Evolutionary conservation across 768 basidiomycete species (phyloP).

Genomic region (Pholiota microspora): DNA sequence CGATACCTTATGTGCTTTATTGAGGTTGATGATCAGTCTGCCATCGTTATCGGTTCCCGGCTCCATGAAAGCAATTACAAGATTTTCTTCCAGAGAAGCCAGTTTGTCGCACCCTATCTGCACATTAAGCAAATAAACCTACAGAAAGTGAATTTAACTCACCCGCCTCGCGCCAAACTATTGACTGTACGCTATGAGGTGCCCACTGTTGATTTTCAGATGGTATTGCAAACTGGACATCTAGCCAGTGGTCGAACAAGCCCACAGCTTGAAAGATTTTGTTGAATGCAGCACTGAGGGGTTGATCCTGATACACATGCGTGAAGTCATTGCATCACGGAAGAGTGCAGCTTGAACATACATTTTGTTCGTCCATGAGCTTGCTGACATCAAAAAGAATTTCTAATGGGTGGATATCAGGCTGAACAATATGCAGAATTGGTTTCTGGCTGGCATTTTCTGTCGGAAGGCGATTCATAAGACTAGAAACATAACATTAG

Average conservation of each 20-base stretch:
- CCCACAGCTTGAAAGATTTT: slow-evolving; percentile 66
- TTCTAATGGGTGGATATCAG: slow-evolving; percentile 73
- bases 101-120: slow-evolving; percentile 66
- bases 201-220: slow-evolving; percentile 65
- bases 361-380: slow-evolving; percentile 65
- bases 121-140: slow-evolving; percentile 7
- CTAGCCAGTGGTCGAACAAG: slow-evolving; percentile 70
- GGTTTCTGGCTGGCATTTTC: slow-evolving; percentile 44
- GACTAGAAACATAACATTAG: slow-evolving; percentile 34
- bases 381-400: slow-evolving; percentile 76
- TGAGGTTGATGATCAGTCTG: slow-evolving; percentile 57
- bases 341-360: slow-evolving; percentile 25
- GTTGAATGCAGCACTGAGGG: slow-evolving; percentile 63
- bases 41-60: slow-evolving; percentile 59
- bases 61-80: slow-evolving; percentile 66
- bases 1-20: slow-evolving; percentile 65
- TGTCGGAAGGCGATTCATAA: slow-evolving; percentile 70
- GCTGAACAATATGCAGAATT: slow-evolving; percentile 69
- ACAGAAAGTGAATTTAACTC: slow-evolving; percentile 4
- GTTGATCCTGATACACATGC: slow-evolving; percentile 53
- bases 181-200: slow-evolving; percentile 70
- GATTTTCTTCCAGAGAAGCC: slow-evolving; percentile 63
- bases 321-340: background rate
- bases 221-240: slow-evolving; percentile 48
- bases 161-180: slow-evolving; percentile 75